phyloP scores from a whole-genome alignment of 352 stramenopile genomes.

The Globisporangium paddicum region DNA sequence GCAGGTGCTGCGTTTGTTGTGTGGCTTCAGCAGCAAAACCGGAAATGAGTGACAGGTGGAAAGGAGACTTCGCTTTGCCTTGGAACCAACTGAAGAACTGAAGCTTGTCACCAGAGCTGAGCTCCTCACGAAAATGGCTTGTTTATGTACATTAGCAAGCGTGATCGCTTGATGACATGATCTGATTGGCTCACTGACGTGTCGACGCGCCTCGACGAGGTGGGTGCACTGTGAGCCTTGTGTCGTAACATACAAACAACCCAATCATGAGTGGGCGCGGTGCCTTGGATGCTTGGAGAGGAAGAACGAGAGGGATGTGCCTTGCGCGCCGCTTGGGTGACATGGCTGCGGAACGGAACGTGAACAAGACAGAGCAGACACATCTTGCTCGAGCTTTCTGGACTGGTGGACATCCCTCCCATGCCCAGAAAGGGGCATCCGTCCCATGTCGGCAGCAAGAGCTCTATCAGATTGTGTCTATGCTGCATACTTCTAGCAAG shows the following conservation, averaged over 20 bases:
- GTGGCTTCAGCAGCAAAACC: conserved; percentile 24
- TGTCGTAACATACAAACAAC: too few relatives aligned
- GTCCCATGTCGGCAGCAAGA: too few relatives aligned
- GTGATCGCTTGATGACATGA: not conserved
- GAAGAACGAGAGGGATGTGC: not conserved
- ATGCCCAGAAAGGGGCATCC: too few relatives aligned
- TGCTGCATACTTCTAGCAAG: too few relatives aligned
- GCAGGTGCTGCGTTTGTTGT: not conserved
- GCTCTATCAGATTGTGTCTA: too few relatives aligned
- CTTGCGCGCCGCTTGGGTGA: not conserved
- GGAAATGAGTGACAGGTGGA: conserved; percentile 13
- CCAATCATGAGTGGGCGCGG: too few relatives aligned
- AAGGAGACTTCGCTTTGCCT: not conserved
- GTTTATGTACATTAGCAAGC: not conserved
- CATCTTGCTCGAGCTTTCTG: too few relatives aligned
- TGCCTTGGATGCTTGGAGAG: not conserved
- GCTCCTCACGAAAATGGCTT: not conserved
- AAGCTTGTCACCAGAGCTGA: conserved; percentile 3
- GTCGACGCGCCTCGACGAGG: conserved; percentile 10
- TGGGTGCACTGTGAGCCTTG: too few relatives aligned
- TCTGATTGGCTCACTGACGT: conserved; percentile 1
- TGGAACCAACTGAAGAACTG: too few relatives aligned
- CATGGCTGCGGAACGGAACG: not conserved
- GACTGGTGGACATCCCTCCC: too few relatives aligned
- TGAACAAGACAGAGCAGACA: too few relatives aligned